Conservation (phyloP, 441 rosid species). For the Jatropha podagrica region DNA sequence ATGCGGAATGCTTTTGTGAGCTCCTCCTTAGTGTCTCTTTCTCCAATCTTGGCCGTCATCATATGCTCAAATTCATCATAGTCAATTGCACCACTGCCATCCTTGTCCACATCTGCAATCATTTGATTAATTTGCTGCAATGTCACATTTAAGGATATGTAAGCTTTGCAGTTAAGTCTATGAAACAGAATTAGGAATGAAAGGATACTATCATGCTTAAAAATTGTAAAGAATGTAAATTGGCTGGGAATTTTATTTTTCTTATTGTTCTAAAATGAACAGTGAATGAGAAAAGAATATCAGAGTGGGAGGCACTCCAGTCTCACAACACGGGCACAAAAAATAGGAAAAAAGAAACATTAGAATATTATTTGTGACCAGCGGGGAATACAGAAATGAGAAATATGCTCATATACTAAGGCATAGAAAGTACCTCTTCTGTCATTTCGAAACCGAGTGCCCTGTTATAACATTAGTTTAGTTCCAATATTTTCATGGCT, state of each 20-base stretch:
- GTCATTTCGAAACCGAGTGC: slow-evolving; percentile 98
- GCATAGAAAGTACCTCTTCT: slow-evolving; percentile 55
- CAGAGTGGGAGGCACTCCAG: not conserved
- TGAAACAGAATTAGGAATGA: not conserved
- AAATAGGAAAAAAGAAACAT: not conserved
- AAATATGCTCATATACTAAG: not conserved
- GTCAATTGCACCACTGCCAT: slow-evolving; percentile 96
- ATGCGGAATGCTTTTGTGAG: slow-evolving; percentile 76
- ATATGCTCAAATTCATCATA: slow-evolving; percentile 88
- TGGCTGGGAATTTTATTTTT: not conserved
- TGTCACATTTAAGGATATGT: slow-evolving; percentile 15
- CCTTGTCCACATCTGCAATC: slow-evolving; percentile 99
- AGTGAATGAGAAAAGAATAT: not conserved
- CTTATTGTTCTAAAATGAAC: not conserved
- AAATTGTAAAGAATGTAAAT: not conserved
- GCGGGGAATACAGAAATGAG: not conserved
- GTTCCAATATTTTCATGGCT: not conserved
- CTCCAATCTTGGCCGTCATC: slow-evolving; percentile 98
- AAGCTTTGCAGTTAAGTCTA: slow-evolving; percentile 4
- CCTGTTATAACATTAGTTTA: slow-evolving; percentile 44
- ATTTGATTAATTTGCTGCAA: slow-evolving; percentile 89
- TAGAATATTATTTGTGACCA: not conserved
- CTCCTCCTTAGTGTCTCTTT: slow-evolving; percentile 92
- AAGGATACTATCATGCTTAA: not conserved
- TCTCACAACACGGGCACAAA: not conserved